These are phyloP conservation scores for Pseudogymnoascus sp. DNA, from an alignment of 2,329 filamentous ascomycete genomes.

Conservation along the genomic window DNA sequence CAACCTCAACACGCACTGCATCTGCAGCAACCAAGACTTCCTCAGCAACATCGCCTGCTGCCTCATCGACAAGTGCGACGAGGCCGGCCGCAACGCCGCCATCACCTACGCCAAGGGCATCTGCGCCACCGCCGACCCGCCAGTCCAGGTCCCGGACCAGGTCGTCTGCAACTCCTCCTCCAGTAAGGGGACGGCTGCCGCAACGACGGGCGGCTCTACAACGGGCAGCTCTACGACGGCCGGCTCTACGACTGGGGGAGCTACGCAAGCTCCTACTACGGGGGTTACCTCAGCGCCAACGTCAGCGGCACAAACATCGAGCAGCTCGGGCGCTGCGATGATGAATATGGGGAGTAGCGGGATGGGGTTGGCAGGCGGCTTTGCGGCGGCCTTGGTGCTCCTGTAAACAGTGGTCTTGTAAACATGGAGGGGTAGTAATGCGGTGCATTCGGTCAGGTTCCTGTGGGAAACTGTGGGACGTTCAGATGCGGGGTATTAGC, in stretches of 20 bases:
- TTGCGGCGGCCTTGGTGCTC: not conserved
- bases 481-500: not conserved
- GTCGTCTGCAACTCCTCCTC: constrained; percentile 3
- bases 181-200: not conserved
- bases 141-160: constrained; percentile 22
- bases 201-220: not conserved
- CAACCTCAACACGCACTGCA: constrained; percentile 39
- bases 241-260: not conserved
- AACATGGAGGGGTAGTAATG: not conserved
- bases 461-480: not conserved
- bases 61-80: constrained; percentile 36
- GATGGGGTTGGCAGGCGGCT: not conserved
- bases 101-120: constrained; percentile 29
- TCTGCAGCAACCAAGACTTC: constrained; percentile 40
- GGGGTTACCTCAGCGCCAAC: not conserved
- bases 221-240: not conserved
- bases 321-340: constrained; percentile 1
- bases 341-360: not conserved
- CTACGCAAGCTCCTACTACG: constrained; percentile 1
- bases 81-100: constrained; percentile 32
- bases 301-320: not conserved
- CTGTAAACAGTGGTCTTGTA: not conserved
- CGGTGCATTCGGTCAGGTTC: no score
- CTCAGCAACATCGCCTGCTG: constrained; percentile 43
- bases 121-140: constrained; percentile 26